These are phyloP conservation scores for Scleromitrula shiraiana DNA, from an alignment of 2,329 filamentous ascomycete genomes.

Conservation along the genomic window DNA sequence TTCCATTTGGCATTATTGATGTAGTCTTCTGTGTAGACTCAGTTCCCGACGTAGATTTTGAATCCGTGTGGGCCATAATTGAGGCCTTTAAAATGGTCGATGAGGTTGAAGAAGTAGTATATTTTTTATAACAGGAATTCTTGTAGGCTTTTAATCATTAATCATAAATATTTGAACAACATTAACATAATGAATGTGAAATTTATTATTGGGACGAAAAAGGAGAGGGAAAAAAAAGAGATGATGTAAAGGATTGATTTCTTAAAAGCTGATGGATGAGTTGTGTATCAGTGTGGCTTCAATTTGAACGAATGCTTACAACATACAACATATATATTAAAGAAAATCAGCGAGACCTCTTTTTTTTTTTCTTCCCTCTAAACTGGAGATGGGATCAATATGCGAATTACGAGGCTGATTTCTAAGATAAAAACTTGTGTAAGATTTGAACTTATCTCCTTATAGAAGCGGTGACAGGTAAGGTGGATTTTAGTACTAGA, in stretches of 20 bases:
- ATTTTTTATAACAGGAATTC: background rate
- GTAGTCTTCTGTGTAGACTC: conserved; percentile 18
- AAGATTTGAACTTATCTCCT: background rate
- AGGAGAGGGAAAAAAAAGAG: background rate
- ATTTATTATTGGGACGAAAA: background rate
- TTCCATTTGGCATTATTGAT: conserved; percentile 48
- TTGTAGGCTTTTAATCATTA: background rate
- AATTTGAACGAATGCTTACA: background rate
- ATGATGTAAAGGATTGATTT: background rate
- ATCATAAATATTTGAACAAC: conserved; percentile 1
- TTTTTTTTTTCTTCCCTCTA: background rate
- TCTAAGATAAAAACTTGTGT: conserved; percentile 1
- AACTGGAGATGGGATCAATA: background rate
- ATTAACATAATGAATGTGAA: background rate
- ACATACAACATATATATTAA: too few species aligned
- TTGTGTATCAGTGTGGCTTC: background rate
- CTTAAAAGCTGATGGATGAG: conserved; percentile 5
- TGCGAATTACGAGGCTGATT: conserved; percentile 8
- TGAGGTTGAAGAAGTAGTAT: background rate
- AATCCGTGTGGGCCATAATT: conserved; percentile 22
- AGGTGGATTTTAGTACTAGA: too few species aligned
- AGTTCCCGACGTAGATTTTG: conserved; percentile 13
- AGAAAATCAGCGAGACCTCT: too few species aligned
- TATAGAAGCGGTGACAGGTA: conserved; percentile 4
- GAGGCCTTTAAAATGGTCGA: background rate